Base-by-base conservation (phyloP, 2,329 filamentous ascomycete species). In the Fusarium sp. region DNA sequence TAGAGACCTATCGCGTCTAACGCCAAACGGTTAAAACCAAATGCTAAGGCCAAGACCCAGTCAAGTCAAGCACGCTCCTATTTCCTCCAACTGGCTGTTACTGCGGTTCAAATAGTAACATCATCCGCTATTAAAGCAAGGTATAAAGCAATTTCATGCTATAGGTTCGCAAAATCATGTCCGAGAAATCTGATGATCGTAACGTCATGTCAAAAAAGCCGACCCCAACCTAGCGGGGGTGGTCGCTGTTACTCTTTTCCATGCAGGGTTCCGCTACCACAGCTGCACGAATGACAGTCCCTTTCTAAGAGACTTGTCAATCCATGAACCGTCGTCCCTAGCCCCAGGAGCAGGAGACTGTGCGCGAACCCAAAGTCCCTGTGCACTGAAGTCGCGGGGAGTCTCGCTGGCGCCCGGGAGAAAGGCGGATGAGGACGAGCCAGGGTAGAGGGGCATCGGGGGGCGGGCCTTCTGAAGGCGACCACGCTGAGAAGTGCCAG, bases 301-400 rank as follows among this genome's bases (percentile, higher is more conserved):
- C 58, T 76, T 73, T 48, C 69, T 66, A 58, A 74, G 66, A 31
- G 76, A 78, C 55, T 74, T 75, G 65, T 74, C 69, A 44, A 77
- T 72, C 76, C 76, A 77, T 44, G 69, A 59, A 37, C 70, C 68
- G 6, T 76, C 68, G 29, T 77, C 66, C n/a, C 61, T 66, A 19
- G 66, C 37, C 14, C 63, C 73, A 25, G 60, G 56, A 18, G 64
- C 67, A 37, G 70, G 69, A 27, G 65, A 67, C 25, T 70, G 65
- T 18, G 63, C 37, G 31, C 61, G 65, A 52, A 59, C 63, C 76
- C 76, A 78, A 33, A 78, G 69, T 35, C 54, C 72, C 52, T 78
- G 76, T n/a, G 73, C 51, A 41, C 65, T 71, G 62, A 78, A 78
- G 60, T 78, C 76, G 39, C 76, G 75, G 37, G 76, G 75, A 25